Base-by-base conservation (phyloP, 2,329 filamentous ascomycete genomes). In the Sporothrix protearum region DNA sequence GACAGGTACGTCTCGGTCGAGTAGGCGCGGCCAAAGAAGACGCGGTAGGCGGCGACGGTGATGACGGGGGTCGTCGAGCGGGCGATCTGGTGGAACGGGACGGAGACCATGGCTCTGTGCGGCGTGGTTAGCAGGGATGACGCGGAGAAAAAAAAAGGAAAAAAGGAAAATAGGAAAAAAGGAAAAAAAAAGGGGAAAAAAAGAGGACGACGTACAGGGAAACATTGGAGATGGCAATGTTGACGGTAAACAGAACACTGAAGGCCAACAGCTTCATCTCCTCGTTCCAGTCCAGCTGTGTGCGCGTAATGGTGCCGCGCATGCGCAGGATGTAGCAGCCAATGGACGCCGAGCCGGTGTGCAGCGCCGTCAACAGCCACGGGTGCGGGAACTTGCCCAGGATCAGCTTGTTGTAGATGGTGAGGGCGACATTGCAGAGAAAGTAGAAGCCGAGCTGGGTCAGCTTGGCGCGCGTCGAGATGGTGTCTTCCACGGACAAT, bases 71-170 rank as follows among this genome's bases (percentile, higher is more conserved):
- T 86, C 16, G 87, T 86, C 71, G 87, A 88, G 74, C 88, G 84
- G 77, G 89, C 84, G 71, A 88, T 86, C 77, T 89, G 88, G 78
- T 89, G 88, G 79, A 89, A 89, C 2, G 88, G 85, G 14, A 90
- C 85, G 0, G 87, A 89, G 22, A 76, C 76, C 73, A 76, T 74
- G 25, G 73, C 74, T 6, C 61, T 69, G 57, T 9, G 3, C n/a
- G n/a, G n/a, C 9, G 66, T 19, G 10, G 47, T 45, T 22, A 45
- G 47, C 10, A 22, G n/a, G 49, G 33, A 47, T 6, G 10, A 3
- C 9, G 28, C 2, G 22, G n/a, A n/a, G n/a, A n/a, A n/a, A n/a
- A n/a, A 45, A 30, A 8, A 12, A 14, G 16, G 7, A 1, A n/a
- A 25, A 7, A 19, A 16, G 6, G 47, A 51, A 22, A 22, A 45